phyloP scores from a whole-genome alignment of 1,284 basidiomycete genomes.

The Tylopilus orsonianus region DNA sequence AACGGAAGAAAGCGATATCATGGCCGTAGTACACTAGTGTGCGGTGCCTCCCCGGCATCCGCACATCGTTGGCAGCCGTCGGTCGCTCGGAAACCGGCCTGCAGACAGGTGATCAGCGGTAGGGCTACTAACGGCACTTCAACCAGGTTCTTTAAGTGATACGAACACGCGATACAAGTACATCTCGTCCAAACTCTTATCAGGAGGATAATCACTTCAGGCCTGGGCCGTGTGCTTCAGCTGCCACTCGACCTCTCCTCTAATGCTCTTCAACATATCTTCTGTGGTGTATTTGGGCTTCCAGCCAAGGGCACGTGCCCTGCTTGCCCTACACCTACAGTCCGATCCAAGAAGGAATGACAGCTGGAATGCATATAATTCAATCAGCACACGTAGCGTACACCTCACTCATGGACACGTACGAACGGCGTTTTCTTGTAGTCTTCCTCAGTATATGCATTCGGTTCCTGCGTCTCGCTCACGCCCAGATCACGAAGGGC shows the following conservation, averaged over 20 bases:
- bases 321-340: slow-evolving; percentile 48
- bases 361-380: slow-evolving; percentile 27
- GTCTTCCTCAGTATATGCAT: slow-evolving; percentile 35
- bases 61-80: no score
- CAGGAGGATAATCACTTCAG: background rate
- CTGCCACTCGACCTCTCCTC: slow-evolving; percentile 40
- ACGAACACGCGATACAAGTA: background rate
- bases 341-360: slow-evolving; percentile 51
- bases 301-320: slow-evolving; percentile 59
- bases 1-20: no score
- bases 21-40: no score
- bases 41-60: no score
- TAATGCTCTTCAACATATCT: slow-evolving; percentile 49
- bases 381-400: background rate
- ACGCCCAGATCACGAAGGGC: slow-evolving; percentile 32
- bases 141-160: no score
- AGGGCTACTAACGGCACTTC: no score
- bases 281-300: slow-evolving; percentile 44
- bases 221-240: slow-evolving; percentile 10
- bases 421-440: slow-evolving; percentile 25
- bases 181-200: background rate
- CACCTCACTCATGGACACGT: background rate
- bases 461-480: slow-evolving; percentile 34
- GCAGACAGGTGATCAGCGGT: no score
- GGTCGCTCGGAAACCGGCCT: no score